Conservation (phyloP, 2,329 filamentous ascomycete species). For the Aspergillus intermedius region DNA sequence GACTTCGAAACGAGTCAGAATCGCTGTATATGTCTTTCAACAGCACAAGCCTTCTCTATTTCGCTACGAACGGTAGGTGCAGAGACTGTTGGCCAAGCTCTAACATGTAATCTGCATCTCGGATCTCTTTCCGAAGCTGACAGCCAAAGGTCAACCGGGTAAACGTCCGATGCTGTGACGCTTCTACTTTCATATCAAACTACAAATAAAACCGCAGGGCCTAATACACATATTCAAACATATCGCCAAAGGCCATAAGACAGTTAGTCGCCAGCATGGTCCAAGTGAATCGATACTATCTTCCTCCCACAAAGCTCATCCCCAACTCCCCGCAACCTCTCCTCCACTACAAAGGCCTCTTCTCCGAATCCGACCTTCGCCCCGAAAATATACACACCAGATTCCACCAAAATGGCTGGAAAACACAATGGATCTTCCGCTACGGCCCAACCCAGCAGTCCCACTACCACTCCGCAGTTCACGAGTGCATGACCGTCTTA, state of each 20-base stretch:
- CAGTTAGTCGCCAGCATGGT: neutral
- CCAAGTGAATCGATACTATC: conserved; percentile 15
- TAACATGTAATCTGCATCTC: neutral
- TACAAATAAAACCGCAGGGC: neutral
- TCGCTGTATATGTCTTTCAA: neutral
- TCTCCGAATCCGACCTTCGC: conserved; percentile 26
- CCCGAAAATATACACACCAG: conserved; percentile 44
- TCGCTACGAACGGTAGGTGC: neutral
- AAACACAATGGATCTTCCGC: conserved; percentile 51
- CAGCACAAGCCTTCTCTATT: too few species aligned
- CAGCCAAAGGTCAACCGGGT: neutral
- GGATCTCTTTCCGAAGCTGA: neutral
- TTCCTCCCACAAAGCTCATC: conserved; percentile 41
- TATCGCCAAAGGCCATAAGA: neutral
- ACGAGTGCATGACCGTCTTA: conserved; percentile 55
- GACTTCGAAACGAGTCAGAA: neutral
- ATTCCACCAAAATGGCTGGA: conserved; percentile 47
- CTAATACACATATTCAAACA: neutral
- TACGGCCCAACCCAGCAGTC: conserved; percentile 51
- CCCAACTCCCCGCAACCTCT: conserved; percentile 50
- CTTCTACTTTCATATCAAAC: neutral
- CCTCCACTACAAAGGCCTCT: conserved; percentile 47
- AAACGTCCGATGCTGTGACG: neutral
- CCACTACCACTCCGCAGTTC: conserved; percentile 52
- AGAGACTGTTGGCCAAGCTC: neutral